Evolutionary conservation across 768 basidiomycete species (phyloP).

Genomic region (Termitomyces sp.): DNA sequence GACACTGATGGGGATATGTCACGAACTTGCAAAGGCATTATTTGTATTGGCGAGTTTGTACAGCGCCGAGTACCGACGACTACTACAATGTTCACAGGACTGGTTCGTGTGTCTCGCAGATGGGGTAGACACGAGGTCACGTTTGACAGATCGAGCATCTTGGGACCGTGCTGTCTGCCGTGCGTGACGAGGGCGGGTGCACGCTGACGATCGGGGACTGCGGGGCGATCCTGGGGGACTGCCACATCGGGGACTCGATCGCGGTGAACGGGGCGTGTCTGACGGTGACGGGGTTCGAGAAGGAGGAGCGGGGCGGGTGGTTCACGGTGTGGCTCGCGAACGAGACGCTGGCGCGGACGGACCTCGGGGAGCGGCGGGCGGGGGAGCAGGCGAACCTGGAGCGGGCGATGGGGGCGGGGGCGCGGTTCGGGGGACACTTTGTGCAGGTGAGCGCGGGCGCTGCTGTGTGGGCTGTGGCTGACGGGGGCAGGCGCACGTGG

Average conservation of each 20-base stretch:
- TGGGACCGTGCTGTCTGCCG: conserved; percentile 64
- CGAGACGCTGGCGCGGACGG: conserved; percentile 88
- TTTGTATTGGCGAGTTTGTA: too few species aligned
- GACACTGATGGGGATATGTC: too few species aligned
- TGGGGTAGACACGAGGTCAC: too few species aligned
- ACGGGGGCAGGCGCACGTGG: conserved; percentile 78
- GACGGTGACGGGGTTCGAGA: conserved; percentile 84
- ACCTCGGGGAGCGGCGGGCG: conserved; percentile 76
- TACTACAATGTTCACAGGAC: too few species aligned
- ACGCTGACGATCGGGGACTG: conserved; percentile 73
- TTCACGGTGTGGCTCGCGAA: conserved; percentile 96
- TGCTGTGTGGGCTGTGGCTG: neutral
- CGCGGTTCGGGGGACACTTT: conserved; percentile 93
- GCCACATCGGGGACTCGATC: conserved; percentile 91
- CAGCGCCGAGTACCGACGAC: too few species aligned
- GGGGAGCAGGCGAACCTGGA: conserved; percentile 89
- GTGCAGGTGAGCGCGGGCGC: conserved; percentile 65
- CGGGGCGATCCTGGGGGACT: conserved; percentile 76
- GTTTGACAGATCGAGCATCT: too few species aligned
- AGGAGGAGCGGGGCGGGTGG: conserved; percentile 57
- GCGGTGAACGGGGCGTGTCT: conserved; percentile 85
- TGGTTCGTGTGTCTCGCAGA: too few species aligned
- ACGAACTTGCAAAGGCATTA: too few species aligned
- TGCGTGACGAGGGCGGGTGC: conserved; percentile 69
- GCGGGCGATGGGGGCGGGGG: conserved; percentile 89